Base-by-base conservation (phyloP, 495 filamentous ascomycete species). In the Aspergillus sclerotiicarbonarius region DNA sequence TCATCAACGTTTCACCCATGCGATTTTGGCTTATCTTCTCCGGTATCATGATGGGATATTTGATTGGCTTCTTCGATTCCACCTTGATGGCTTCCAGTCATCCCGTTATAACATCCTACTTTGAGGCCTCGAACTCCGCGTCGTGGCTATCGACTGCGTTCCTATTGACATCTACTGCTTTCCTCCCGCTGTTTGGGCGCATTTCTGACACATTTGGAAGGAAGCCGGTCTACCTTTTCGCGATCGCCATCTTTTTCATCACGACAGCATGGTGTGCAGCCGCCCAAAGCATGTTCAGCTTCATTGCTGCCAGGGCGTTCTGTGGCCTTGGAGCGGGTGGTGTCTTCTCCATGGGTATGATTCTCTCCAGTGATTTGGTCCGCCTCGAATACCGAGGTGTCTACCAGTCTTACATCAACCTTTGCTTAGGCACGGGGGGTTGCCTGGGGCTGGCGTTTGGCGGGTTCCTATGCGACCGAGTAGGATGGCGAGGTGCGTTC, bases 141-240 rank as follows among this genome's bases (percentile, higher is more conserved):
- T 91, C 88, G 9, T 93, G 90, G 90, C 76, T 93, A 4, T 90
- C 89, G 19, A 91, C 89, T 0, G 84, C 88, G 0, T 93, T 92
- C 54, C 64, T 91, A 8, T 74, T 93, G n/a, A 91, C 88, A 0
- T 86, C 84, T 15, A 91, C 88, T 5, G 81, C 84, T 31, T 87
- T 91, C 62, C 82, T 90, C 64, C 89, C 89, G 0, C 72, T 93
- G 3, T 84, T 88, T 54, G 89, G 87, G 15, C 77, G 89, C 6
- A 66, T 91, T 7, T 90, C 87, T 3, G 89, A 92, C 68, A 84
- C 85, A 1, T 69, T 91, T 51, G 89, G 90, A 10, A 72, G 90
- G n/a, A 89, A 84, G 59, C 76, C 76, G 16, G 83, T 87, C 6
- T 91, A 89, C 56, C 67, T 93, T 0, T 80, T 83, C 47, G 81